A percentile compares a stretch with the other conserved stretches of the same genome.
Evolutionary conservation across 2,329 filamentous ascomycete genomes (phyloP).

Genomic region (Aspergillus eucalypticola): DNA sequence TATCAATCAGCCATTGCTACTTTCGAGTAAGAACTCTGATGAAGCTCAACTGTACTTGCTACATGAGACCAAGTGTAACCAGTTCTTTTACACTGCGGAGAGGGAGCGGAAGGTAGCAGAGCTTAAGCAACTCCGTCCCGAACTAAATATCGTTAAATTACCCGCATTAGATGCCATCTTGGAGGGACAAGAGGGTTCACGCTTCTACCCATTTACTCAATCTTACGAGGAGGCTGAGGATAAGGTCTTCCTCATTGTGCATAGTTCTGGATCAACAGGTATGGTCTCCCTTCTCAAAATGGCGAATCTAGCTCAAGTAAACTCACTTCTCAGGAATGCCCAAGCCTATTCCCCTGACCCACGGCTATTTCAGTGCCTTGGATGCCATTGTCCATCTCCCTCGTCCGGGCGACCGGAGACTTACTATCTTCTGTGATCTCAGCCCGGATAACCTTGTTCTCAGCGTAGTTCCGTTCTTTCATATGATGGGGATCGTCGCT

Average conservation of each 20-base stretch:
- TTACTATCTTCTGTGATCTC: neutral
- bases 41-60: neutral
- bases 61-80: neutral
- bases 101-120: neutral
- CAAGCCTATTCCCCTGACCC: neutral
- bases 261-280: constrained; percentile 41
- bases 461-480: neutral
- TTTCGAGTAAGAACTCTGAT: neutral
- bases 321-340: neutral
- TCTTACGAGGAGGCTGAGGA: constrained; percentile 25
- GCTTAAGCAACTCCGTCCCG: neutral
- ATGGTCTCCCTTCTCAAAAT: neutral
- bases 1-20: neutral
- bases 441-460: neutral
- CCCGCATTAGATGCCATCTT: neutral
- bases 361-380: neutral
- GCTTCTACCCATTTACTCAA: constrained; percentile 15
- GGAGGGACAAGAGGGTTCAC: neutral
- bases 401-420: neutral
- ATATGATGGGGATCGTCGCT: neutral
- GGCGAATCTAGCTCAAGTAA: neutral
- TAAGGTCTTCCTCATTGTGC: constrained; percentile 28
- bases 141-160: neutral
- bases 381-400: neutral
- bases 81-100: neutral